Evolutionary conservation across 805 yeast genomes (phyloP), one percentile per base, ranked within the genome.

Genomic region (Huiozyma naganishii): DNA sequence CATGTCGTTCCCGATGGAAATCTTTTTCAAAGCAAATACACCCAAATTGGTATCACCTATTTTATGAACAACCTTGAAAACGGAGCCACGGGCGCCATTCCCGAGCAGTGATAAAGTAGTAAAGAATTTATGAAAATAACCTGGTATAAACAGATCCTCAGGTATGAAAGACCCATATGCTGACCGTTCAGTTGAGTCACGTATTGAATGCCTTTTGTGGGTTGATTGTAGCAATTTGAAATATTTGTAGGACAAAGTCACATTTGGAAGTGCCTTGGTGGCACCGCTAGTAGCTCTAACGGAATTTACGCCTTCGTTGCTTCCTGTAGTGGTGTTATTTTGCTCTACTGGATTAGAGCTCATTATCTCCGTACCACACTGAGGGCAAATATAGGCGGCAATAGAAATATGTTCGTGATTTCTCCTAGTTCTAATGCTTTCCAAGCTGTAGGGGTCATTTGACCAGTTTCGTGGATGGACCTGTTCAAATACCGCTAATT

Each of bases 51-150:
- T 80, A 47, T 83, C 80, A 33, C 89, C 67, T 13, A 65, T 64
- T n/a, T 73, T 71, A 59, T 88, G 96, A 45, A 80, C 86, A 6
- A 88, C 96, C 56, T 86, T 78, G 54, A 74, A 82, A 7, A 88
- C 96, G 28, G 81, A 76, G 0, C 95, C 95, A 51, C 86, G 77
- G 5, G 95, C 83, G 0, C 96, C 96, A 32, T 81, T 71, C 0
- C 96, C 96, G 10, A 88, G 62, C 2, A 73, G 64, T 1, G 76
- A 71, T 10, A 79, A 63, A 30, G 76, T 73, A 36, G 68, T 71
- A 64, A 88, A 88, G 58, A 88, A 83, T 45, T 79, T 77, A 17
- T 72, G 68, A 52, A 81, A 88, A 58, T 88, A 88, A 3, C 95
- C 95, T 48, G 83, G 94, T 40, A 83, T 80, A 55, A 86, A 84